Percentiles rank a stretch among this genome's conserved stretches.
These are phyloP conservation scores for Linum usitatissimum DNA, from an alignment of 345 rosid species.

Conservation along the genomic window DNA sequence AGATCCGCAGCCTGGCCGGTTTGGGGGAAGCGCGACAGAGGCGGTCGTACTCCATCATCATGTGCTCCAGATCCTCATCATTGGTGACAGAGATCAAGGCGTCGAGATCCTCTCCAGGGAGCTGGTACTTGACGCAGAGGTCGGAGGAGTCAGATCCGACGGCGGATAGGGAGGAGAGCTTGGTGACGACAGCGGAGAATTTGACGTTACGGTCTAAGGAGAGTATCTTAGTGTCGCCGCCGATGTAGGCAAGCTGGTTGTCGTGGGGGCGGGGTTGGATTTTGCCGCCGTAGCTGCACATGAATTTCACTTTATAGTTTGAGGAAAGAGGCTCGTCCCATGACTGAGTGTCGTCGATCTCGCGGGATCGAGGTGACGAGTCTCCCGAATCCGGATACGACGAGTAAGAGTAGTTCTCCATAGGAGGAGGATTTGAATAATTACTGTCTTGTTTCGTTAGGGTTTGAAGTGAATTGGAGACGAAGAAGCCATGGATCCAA, in stretches of 20 bases:
- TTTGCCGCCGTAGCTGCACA: slow-evolving; percentile 64
- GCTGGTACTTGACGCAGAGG: slow-evolving; percentile 47
- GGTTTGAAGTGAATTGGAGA: too few relatives aligned
- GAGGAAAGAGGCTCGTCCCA: slow-evolving; percentile 33
- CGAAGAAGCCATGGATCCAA: too few relatives aligned
- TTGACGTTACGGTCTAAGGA: slow-evolving; percentile 39
- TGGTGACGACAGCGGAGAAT: slow-evolving; percentile 27
- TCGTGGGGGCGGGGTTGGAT: slow-evolving; percentile 56
- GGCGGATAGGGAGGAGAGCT: slow-evolving; percentile 31
- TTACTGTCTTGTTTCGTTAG: too few relatives aligned
- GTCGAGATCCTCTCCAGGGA: slow-evolving; percentile 63
- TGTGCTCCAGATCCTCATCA: slow-evolving; percentile 56
- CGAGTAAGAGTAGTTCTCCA: slow-evolving; percentile 41
- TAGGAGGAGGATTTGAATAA: not conserved
- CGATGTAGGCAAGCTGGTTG: slow-evolving; percentile 40
- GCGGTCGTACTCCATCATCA: slow-evolving; percentile 58
- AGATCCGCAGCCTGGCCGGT: slow-evolving; percentile 42
- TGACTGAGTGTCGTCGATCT: slow-evolving; percentile 45
- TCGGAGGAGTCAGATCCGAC: slow-evolving; percentile 14
- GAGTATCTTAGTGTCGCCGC: slow-evolving; percentile 59
- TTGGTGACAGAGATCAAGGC: slow-evolving; percentile 54
- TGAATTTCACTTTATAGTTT: slow-evolving; percentile 36
- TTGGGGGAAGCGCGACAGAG: slow-evolving; percentile 30
- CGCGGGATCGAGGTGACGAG: slow-evolving; percentile 55
- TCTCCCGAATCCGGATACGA: slow-evolving; percentile 49